Conservation (phyloP, 768 basidiomycete species). For the Podaxis rugospora region DNA sequence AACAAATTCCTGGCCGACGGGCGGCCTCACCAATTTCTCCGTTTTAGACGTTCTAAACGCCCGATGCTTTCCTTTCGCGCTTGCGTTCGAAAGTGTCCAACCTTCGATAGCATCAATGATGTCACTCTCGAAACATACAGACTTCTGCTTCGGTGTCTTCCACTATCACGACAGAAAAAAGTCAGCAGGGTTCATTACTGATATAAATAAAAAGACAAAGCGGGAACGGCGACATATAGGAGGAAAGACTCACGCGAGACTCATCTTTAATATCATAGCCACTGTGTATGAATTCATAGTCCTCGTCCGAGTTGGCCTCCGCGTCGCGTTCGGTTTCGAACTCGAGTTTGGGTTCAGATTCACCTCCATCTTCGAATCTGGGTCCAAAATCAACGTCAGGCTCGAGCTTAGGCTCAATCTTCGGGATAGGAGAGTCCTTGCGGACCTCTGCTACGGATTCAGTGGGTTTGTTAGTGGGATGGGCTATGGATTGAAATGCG, state of each 20-base stretch:
- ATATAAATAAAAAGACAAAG: not conserved
- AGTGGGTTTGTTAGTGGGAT: too few relatives aligned
- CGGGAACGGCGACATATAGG: not conserved
- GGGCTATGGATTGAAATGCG: not conserved
- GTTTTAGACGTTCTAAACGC: not conserved
- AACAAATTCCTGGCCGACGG: not conserved
- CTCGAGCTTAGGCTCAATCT: not conserved
- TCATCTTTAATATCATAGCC: constrained; percentile 6
- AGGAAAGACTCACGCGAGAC: not conserved
- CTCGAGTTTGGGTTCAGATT: not conserved
- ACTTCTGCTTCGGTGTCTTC: not conserved
- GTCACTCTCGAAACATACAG: not conserved
- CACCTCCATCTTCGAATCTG: not conserved
- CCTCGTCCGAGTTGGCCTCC: not conserved
- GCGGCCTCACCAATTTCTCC: not conserved
- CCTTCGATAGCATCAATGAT: not conserved
- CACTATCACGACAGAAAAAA: not conserved
- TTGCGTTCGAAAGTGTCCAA: not conserved
- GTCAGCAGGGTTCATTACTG: too few relatives aligned
- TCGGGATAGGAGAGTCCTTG: not conserved
- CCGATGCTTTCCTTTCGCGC: not conserved
- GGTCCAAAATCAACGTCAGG: not conserved
- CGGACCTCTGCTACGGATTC: too few relatives aligned
- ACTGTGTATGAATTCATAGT: constrained; percentile 2
- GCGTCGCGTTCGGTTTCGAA: not conserved